Evolutionary conservation across 208 protist genomes (phyloP).

Genomic region (Angomonas deanei): DNA sequence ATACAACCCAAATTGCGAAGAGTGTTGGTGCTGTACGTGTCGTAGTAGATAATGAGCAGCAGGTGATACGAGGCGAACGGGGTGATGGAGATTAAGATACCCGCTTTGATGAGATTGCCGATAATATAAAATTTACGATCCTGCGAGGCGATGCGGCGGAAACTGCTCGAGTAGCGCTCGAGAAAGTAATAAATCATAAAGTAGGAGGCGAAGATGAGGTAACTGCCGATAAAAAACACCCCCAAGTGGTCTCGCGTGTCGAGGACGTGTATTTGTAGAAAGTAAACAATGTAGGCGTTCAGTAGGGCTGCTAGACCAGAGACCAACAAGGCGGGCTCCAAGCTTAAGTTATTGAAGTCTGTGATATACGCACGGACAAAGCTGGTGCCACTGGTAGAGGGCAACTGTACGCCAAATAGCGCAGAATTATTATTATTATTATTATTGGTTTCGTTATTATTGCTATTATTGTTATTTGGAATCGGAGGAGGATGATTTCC

Average conservation of each 20-base stretch:
- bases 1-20: constrained; percentile 91
- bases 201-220: constrained; percentile 82
- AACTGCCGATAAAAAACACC: constrained; percentile 83
- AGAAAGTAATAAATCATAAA: constrained; percentile 90
- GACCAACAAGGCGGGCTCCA: constrained; percentile 65
- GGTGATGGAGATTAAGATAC: constrained; percentile 84
- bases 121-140: constrained; percentile 93
- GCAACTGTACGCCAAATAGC: constrained; percentile 13
- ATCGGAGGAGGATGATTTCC: neutral
- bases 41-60: constrained; percentile 74
- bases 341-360: constrained; percentile 53
- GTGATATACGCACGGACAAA: constrained; percentile 84
- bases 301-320: constrained; percentile 49
- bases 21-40: constrained; percentile 78
- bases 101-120: constrained; percentile 86
- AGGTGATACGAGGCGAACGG: constrained; percentile 80
- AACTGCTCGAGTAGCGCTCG: constrained; percentile 65
- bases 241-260: constrained; percentile 82
- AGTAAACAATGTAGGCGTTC: constrained; percentile 65
- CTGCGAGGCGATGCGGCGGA: constrained; percentile 68
- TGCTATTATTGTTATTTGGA: neutral
- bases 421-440: neutral
- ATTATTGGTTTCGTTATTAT: constrained; percentile 5
- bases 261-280: constrained; percentile 82
- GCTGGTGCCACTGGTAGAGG: constrained; percentile 70